phyloP scores from a whole-genome alignment of 2,329 filamentous ascomycete genomes.

The Calonectria pauciramosa region DNA sequence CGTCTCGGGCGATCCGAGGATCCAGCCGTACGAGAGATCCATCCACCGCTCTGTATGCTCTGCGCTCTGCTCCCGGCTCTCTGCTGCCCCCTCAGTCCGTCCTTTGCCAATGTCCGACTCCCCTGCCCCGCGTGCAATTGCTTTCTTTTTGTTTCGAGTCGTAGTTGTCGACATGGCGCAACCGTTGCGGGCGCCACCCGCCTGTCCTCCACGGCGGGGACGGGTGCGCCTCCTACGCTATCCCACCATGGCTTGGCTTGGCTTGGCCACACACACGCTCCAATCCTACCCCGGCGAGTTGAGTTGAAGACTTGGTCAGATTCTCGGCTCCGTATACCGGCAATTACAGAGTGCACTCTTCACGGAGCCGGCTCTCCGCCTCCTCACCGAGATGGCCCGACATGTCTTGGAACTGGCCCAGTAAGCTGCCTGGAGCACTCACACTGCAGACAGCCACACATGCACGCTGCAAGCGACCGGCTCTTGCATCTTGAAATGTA shows the following conservation, averaged over 20 bases:
- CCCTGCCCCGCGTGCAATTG: background rate
- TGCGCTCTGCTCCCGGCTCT: background rate
- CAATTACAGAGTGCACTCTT: background rate
- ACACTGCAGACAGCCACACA: constrained; percentile 23
- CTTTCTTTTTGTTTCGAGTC: constrained; percentile 4
- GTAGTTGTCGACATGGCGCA: constrained; percentile 8
- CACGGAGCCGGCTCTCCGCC: background rate
- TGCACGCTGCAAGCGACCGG: constrained; percentile 26
- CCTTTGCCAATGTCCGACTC: constrained; percentile 5
- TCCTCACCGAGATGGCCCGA: constrained; percentile 34
- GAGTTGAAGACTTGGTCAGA: background rate
- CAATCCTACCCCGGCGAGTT: background rate
- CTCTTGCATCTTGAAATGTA: constrained; percentile 15
- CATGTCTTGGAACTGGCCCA: constrained; percentile 21
- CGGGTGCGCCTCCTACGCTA: constrained; percentile 20
- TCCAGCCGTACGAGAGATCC: background rate
- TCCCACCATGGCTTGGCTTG: background rate
- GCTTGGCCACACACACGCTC: too few relatives aligned
- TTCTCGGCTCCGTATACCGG: constrained; percentile 18
- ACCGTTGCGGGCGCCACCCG: constrained; percentile 16
- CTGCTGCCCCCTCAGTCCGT: background rate
- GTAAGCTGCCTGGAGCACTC: constrained; percentile 1
- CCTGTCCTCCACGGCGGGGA: background rate
- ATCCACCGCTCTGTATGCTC: too few relatives aligned
- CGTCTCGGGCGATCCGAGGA: constrained; percentile 10